Percentiles rank a stretch among this genome's conserved stretches.
phyloP scores from a whole-genome alignment of 148 eudicot species.

The Gaultheria prostrata region DNA sequence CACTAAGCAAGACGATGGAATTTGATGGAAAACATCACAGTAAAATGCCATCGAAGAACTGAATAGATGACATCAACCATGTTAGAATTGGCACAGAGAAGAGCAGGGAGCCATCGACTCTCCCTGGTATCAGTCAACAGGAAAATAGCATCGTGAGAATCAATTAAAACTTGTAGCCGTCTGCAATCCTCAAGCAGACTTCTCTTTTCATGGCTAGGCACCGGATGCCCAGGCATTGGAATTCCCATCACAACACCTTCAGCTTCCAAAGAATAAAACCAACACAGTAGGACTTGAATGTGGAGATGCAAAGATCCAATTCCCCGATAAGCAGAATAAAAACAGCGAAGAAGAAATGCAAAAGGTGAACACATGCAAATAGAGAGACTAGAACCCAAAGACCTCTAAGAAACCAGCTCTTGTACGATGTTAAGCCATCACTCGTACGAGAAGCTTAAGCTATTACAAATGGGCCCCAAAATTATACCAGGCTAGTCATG shows the following conservation, averaged over 20 bases:
- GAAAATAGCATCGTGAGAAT: constrained; percentile 81
- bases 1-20: background rate
- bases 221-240: constrained; percentile 97
- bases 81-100: constrained; percentile 67
- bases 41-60: background rate
- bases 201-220: constrained; percentile 61
- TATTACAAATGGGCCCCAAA: background rate
- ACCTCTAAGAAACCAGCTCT: background rate
- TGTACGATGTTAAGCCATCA: background rate
- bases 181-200: constrained; percentile 70
- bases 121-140: constrained; percentile 93
- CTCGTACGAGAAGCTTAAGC: background rate
- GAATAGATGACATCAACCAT: constrained; percentile 43
- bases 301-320: background rate
- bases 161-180: constrained; percentile 58
- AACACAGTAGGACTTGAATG: background rate
- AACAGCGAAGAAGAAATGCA: background rate
- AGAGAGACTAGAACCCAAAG: background rate
- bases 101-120: constrained; percentile 96
- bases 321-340: background rate
- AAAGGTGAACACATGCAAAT: background rate
- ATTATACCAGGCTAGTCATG: too few relatives aligned
- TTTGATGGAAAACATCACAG: background rate
- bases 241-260: constrained; percentile 85
- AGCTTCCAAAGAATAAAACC: constrained; percentile 55